phyloP scores from a whole-genome alignment of 2,329 filamentous ascomycete genomes.

The Orbilia javanica region DNA sequence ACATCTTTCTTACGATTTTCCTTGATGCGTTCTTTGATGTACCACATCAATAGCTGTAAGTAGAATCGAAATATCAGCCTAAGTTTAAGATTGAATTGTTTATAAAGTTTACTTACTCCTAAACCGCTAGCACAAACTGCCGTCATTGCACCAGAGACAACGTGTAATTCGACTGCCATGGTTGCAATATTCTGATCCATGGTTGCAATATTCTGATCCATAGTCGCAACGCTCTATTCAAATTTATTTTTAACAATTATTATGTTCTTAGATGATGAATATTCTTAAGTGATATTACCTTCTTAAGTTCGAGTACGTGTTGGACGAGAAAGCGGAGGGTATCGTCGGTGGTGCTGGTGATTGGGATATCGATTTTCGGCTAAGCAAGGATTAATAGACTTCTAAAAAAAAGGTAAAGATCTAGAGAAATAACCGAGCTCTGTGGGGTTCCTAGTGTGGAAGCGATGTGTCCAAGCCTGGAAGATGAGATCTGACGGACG shows the following conservation, averaged over 20 bases:
- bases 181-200: no score
- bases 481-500: background rate
- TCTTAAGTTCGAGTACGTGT: background rate
- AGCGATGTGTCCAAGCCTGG: background rate
- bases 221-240: background rate
- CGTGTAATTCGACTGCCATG: no score
- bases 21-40: background rate
- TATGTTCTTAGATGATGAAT: background rate
- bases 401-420: background rate
- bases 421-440: background rate
- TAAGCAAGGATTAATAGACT: background rate
- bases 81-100: conserved; percentile 2
- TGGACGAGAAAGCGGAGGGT: no score
- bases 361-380: background rate
- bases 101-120: conserved; percentile 8
- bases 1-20: background rate
- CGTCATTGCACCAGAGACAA: background rate
- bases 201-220: no score
- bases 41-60: background rate
- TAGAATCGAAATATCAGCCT: conserved; percentile 13
- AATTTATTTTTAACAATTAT: background rate
- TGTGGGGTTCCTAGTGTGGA: background rate
- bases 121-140: background rate
- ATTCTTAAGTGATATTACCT: background rate
- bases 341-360: background rate